Evolutionary conservation across 2,329 filamentous ascomycete genomes (phyloP).

Genomic region (Coleophoma cylindrospora): DNA sequence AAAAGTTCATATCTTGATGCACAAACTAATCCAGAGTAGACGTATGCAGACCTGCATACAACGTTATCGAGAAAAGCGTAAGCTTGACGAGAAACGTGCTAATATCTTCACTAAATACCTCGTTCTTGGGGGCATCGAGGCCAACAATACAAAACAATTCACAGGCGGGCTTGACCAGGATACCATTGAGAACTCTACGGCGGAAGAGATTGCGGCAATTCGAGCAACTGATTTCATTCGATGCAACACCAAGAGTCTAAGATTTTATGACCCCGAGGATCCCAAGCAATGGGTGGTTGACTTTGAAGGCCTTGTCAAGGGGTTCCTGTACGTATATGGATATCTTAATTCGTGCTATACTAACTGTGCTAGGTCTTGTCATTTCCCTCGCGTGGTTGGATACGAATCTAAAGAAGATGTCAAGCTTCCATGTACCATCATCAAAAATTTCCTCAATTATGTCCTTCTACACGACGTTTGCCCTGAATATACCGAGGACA

Average conservation of each 20-base stretch:
- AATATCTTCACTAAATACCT: slow-evolving; percentile 76
- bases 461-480: slow-evolving; percentile 81
- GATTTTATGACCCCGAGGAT: slow-evolving; percentile 46
- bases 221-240: slow-evolving; percentile 58
- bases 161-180: slow-evolving; percentile 50
- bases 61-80: slow-evolving; percentile 72
- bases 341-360: background rate
- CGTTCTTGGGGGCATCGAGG: slow-evolving; percentile 74
- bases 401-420: slow-evolving; percentile 49
- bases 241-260: slow-evolving; percentile 28
- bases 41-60: slow-evolving; percentile 84
- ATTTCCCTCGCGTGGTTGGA: slow-evolving; percentile 50
- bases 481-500: slow-evolving; percentile 67
- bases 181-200: slow-evolving; percentile 57
- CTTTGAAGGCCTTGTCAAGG: slow-evolving; percentile 71
- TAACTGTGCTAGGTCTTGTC: slow-evolving; percentile 40
- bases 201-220: slow-evolving; percentile 58
- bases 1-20: background rate
- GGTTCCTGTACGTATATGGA: slow-evolving; percentile 61
- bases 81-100: slow-evolving; percentile 57
- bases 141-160: slow-evolving; percentile 51
- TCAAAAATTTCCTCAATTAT: slow-evolving; percentile 87
- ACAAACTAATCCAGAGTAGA: slow-evolving; percentile 26
- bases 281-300: slow-evolving; percentile 69
- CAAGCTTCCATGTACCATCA: slow-evolving; percentile 57